phyloP scores from a whole-genome alignment of 495 filamentous ascomycete species.

The Hyaloscypha hepaticicola region DNA sequence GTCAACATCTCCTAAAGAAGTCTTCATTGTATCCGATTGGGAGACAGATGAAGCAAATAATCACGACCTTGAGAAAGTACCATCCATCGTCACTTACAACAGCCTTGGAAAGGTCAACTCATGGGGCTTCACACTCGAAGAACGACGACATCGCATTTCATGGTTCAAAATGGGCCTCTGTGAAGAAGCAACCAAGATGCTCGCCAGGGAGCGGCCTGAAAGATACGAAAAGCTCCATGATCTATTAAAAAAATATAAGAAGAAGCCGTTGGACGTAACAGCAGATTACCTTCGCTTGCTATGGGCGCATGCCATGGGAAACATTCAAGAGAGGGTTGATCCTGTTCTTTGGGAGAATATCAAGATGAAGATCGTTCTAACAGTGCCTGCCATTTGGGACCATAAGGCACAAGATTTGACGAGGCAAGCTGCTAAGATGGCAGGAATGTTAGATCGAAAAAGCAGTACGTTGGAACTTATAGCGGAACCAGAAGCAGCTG shows the following conservation, averaged over 20 bases:
- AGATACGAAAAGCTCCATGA: neutral
- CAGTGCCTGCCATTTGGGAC: constrained; percentile 25
- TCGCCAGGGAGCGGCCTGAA: neutral
- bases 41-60: too few relatives aligned
- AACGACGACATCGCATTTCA: neutral
- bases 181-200: neutral
- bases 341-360: constrained; percentile 7
- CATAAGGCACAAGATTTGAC: neutral
- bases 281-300: constrained; percentile 27
- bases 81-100: constrained; percentile 15
- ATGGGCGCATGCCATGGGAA: constrained; percentile 13
- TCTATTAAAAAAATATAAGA: neutral
- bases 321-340: constrained; percentile 1
- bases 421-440: constrained; percentile 4
- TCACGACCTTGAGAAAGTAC: constrained; percentile 15
- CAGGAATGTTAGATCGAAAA: neutral
- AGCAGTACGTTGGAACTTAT: neutral
- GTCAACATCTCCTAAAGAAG: too few relatives aligned
- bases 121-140: constrained; percentile 9
- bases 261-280: constrained; percentile 26
- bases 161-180: constrained; percentile 20
- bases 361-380: constrained; percentile 24
- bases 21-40: too few relatives aligned
- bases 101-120: neutral
- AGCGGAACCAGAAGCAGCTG: constrained; percentile 10